Evolutionary conservation across 2,329 filamentous ascomycete species (phyloP).

Genomic region (Colletotrichum eleusines): DNA sequence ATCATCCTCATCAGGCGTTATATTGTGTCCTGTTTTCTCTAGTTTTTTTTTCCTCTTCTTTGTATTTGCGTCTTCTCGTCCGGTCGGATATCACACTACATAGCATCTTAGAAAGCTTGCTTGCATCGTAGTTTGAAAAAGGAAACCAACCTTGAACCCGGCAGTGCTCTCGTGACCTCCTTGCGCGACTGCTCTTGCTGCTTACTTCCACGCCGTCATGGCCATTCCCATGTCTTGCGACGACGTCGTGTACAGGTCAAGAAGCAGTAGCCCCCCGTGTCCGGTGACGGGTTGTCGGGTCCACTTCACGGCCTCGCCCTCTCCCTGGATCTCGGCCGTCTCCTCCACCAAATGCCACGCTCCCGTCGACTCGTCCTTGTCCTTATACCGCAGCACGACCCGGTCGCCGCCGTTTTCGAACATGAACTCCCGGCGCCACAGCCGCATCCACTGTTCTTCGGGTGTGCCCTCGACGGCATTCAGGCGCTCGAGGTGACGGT

Average conservation of each 20-base stretch:
- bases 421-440: slow-evolving; percentile 51
- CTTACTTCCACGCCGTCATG: not conserved
- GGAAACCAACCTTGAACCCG: not conserved
- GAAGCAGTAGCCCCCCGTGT: slow-evolving; percentile 40
- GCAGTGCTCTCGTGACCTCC: too few species aligned
- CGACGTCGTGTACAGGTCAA: slow-evolving; percentile 19
- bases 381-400: slow-evolving; percentile 49
- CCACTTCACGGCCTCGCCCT: slow-evolving; percentile 50
- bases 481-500: slow-evolving; percentile 46
- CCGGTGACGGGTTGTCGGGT: slow-evolving; percentile 51
- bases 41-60: not conserved
- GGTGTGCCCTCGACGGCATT: slow-evolving; percentile 48
- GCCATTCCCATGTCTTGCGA: not conserved
- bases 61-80: not conserved
- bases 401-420: slow-evolving; percentile 52
- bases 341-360: slow-evolving; percentile 56
- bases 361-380: slow-evolving; percentile 45
- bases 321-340: slow-evolving; percentile 48
- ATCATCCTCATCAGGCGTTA: not conserved
- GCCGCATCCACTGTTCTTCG: slow-evolving; percentile 49
- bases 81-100: not conserved
- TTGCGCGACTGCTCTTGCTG: not conserved
- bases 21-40: not conserved
- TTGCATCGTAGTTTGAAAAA: slow-evolving; percentile 1
- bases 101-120: slow-evolving; percentile 9